Evolutionary conservation across 2,329 filamentous ascomycete genomes (phyloP), one percentile per base, ranked within the genome.

Genomic region (Albifimbria verrucaria): DNA sequence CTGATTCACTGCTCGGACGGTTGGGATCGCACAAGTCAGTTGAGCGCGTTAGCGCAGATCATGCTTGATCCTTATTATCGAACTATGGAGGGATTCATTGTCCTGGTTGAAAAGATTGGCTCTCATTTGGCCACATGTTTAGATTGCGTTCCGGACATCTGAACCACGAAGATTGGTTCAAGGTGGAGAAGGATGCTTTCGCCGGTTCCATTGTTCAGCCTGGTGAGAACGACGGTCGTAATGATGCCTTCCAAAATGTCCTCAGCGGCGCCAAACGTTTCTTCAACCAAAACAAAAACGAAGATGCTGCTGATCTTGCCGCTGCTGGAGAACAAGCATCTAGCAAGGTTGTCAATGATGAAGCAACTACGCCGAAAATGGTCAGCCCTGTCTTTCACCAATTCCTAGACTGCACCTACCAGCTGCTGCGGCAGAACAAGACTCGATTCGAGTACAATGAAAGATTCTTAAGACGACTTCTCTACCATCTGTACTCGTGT

Each of bases 81-180:
- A 49, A 97, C 94, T 0, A 77, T 99, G 48, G 89, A 97, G 61
- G 94, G 94, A 1, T 99, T 97, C 69, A 92, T 97, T 61, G 86
- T 96, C 2, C 76, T 99, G 7, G 82, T 99, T 2, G 94, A 99
- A 99, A 99, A 69, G 94, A 99, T 66, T 99, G 94, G 90, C 74
- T 99, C 12, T 94, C 93, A 0, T 99, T 97, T 72, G 94, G 94
- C 2, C 93, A 99, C 71, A 97, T 96, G 87, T 99, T 99, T 72
- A 86, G 92, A 51, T 85, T 96, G 63, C 86, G 94, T n/a, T 90
- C 90, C 15, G 94, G 94, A 3, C 89, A 89, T 61, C 74, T 97
- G 52, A 91, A 86, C 64, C 90, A 90, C 59, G 93, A 97, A 59
- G 96, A 95, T 65, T 97, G 92, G 92, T 99, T 99, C 66, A 79